Evolutionary conservation across 495 filamentous ascomycete species (phyloP).

Genomic region (Lophiostoma macrostomum): DNA sequence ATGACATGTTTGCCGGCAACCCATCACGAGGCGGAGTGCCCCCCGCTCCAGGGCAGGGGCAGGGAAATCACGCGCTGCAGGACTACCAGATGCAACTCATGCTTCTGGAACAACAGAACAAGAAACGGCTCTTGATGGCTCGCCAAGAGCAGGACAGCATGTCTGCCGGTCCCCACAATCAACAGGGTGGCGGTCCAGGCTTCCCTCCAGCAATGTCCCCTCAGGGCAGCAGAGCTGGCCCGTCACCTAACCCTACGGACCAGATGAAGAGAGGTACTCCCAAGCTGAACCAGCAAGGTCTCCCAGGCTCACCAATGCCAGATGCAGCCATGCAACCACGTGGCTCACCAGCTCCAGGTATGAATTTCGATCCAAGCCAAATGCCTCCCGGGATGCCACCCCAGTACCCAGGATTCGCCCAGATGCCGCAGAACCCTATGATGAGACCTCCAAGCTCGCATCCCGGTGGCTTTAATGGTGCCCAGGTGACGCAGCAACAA

Average conservation of each 20-base stretch:
- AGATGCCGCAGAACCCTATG: constrained; percentile 47
- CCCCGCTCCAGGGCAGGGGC: constrained; percentile 46
- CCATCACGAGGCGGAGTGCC: constrained; percentile 38
- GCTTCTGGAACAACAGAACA: constrained; percentile 98
- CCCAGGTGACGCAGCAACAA: constrained; percentile 45
- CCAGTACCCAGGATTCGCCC: constrained; percentile 41
- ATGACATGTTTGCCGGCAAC: constrained; percentile 57
- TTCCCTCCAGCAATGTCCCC: constrained; percentile 73
- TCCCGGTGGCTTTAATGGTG: constrained; percentile 58
- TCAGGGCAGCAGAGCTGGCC: constrained; percentile 71
- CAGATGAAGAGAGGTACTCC: constrained; percentile 86
- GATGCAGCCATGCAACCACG: constrained; percentile 68
- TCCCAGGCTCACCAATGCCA: constrained; percentile 78
- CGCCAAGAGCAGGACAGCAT: constrained; percentile 89
- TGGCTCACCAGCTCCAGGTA: constrained; percentile 75
- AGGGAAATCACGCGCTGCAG: constrained; percentile 89
- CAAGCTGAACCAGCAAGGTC: constrained; percentile 73
- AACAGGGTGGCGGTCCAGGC: constrained; percentile 54
- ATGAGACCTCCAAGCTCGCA: constrained; percentile 88
- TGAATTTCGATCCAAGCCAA: constrained; percentile 63
- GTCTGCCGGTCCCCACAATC: constrained; percentile 27
- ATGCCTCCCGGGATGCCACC: constrained; percentile 54
- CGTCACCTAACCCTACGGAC: constrained; percentile 85
- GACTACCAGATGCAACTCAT: constrained; percentile 99
- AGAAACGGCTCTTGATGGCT: constrained; percentile 94